phyloP scores from a whole-genome alignment of 2,329 filamentous ascomycete species.

The Iodosphaeria phyllophila region DNA sequence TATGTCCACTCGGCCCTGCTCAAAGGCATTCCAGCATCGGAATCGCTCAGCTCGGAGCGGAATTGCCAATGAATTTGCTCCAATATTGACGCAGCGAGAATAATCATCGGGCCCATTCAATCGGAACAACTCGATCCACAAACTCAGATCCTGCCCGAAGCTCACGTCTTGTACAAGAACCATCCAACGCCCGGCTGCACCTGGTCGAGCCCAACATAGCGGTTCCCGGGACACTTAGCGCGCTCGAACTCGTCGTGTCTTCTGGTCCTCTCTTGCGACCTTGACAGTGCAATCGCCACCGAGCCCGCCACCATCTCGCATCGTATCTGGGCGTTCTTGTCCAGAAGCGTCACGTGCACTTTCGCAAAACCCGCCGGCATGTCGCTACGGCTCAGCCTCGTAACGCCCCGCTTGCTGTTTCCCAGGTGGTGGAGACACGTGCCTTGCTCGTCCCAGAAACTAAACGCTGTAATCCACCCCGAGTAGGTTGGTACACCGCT shows the following conservation, averaged over 20 bases:
- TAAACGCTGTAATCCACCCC: conserved; percentile 16
- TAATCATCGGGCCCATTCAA: too few relatives aligned
- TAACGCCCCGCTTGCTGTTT: conserved; percentile 3
- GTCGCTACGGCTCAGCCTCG: conserved; percentile 8
- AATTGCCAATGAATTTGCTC: too few relatives aligned
- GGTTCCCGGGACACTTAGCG: conserved; percentile 2
- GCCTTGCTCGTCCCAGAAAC: conserved; percentile 13
- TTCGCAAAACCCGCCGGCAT: conserved; percentile 12
- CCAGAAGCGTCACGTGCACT: conserved; percentile 10
- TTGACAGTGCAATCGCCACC: conserved; percentile 8
- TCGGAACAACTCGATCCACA: too few relatives aligned
- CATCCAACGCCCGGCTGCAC: conserved; percentile 13
- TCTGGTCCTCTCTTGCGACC: conserved; percentile 4
- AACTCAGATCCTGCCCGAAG: too few relatives aligned
- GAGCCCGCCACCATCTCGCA: conserved; percentile 14
- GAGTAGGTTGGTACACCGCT: conserved; percentile 11
- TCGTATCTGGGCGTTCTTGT: conserved; percentile 8
- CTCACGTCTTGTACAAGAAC: conserved; percentile 12
- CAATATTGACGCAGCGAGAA: too few relatives aligned
- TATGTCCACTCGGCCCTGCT: too few relatives aligned
- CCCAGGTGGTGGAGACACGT: conserved; percentile 5
- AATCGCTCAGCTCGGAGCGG: too few relatives aligned
- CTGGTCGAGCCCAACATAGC: conserved; percentile 7
- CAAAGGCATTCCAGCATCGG: too few relatives aligned
- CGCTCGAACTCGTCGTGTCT: conserved; percentile 3